Conservation (phyloP, 2,329 filamentous ascomycete species). For the Microsporum ferrugineum region DNA sequence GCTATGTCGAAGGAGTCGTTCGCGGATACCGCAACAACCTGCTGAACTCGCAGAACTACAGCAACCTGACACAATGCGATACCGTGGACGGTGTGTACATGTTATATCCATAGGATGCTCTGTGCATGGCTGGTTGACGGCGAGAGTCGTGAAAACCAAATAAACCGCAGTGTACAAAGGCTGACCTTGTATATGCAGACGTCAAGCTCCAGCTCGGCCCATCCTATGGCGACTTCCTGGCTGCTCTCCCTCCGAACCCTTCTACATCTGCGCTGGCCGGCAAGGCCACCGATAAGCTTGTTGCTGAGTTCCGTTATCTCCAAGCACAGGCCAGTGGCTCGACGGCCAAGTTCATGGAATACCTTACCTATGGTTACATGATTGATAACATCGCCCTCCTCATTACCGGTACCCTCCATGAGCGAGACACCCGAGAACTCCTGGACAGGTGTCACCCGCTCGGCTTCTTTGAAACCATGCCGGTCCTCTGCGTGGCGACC, state of each 20-base stretch:
- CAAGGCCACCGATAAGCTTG: slow-evolving; percentile 95
- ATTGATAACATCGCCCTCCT: slow-evolving; percentile 98
- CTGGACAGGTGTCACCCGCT: slow-evolving; percentile 92
- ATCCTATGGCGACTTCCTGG: slow-evolving; percentile 93
- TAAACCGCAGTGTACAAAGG: not conserved
- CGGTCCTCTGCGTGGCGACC: slow-evolving; percentile 90
- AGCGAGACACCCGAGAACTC: slow-evolving; percentile 90
- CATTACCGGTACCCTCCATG: slow-evolving; percentile 94
- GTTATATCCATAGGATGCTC: not conserved
- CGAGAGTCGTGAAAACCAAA: not conserved
- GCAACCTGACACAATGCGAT: slow-evolving; percentile 94
- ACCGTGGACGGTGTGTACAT: slow-evolving; percentile 69
- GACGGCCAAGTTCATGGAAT: slow-evolving; percentile 91
- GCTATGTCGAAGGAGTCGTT: slow-evolving; percentile 94
- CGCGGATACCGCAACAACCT: slow-evolving; percentile 93
- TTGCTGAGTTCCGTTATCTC: slow-evolving; percentile 92
- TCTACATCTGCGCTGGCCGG: slow-evolving; percentile 89
- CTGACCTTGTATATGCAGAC: slow-evolving; percentile 46
- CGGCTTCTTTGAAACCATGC: slow-evolving; percentile 98
- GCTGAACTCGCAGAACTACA: slow-evolving; percentile 80
- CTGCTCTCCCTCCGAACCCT: slow-evolving; percentile 84
- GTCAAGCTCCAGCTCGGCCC: slow-evolving; percentile 95
- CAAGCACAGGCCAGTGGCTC: slow-evolving; percentile 87
- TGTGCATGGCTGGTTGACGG: not conserved
- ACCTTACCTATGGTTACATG: slow-evolving; percentile 98